Evolutionary conservation across 768 basidiomycete species (phyloP).

Genomic region (Suillus subalutaceus): DNA sequence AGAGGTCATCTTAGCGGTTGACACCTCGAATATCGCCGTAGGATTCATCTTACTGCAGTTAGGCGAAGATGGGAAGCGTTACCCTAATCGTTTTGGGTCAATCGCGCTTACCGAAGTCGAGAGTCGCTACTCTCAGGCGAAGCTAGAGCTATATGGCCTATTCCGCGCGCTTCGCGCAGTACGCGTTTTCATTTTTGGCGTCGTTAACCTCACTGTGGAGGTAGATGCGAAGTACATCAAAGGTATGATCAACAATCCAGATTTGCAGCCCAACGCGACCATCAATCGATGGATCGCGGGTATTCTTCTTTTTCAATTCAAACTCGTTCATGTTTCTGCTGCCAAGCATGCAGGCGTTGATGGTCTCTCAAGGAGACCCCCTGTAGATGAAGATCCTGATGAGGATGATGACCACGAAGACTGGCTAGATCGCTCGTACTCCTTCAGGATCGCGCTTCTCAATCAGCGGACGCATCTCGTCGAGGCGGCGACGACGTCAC

Average conservation of each 20-base stretch:
- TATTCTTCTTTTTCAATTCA: no score
- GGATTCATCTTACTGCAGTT: conserved; percentile 18
- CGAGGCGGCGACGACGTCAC: no score
- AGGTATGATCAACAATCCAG: no score
- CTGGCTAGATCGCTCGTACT: not conserved
- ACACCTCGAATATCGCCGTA: no score
- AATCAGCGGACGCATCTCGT: not conserved
- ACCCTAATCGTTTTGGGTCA: conserved; percentile 39
- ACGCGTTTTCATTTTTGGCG: conserved; percentile 29
- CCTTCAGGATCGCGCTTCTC: rapidly evolving
- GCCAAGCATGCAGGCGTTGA: not conserved
- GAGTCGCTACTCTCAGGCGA: conserved; percentile 22
- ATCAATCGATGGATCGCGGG: no score
- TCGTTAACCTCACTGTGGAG: conserved; percentile 1
- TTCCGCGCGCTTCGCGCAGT: conserved; percentile 23
- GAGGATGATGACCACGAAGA: not conserved
- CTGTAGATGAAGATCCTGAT: no score
- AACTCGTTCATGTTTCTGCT: no score
- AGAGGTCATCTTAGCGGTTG: no score
- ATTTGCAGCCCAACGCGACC: no score
- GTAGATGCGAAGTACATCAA: no score
- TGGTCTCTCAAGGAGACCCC: no score
- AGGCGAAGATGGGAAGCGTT: conserved; percentile 17
- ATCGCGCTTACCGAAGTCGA: conserved; percentile 36
- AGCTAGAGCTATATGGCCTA: conserved; percentile 29